Base-by-base conservation (phyloP, 306 rosid genomes). In the Cicer chorassanicum region DNA sequence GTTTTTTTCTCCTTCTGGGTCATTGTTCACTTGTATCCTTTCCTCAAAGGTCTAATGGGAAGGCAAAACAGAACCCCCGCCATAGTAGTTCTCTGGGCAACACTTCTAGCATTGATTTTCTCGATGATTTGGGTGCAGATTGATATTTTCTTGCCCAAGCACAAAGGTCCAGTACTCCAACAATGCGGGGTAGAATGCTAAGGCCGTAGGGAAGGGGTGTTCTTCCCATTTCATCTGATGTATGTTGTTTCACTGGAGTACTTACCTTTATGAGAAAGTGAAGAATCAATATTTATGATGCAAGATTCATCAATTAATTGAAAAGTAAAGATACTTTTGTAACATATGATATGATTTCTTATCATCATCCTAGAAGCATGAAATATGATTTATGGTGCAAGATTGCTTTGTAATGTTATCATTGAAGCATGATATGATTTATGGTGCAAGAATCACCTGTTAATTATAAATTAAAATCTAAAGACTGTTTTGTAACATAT, bases 11-110 rank as follows among this genome's bases (percentile, higher is more conserved):
- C 99, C 72, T 82, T 90, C 70, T 94, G 99, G 99, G 97, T 94
- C 70, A 87, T 94, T 75, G 82, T 92, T 67, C 96, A 94, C 83
- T 88, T 94, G 40, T 89, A 94, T 85, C 99, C 97, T 75, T 94
- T 92, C 87, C 99, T 94, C 80, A 92, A 90, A 85, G 99, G 95
- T 76, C 83, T 94, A 40, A 84, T 88, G 92, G 99, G 97, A 80
- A 88, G 85, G 86, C 95, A 87, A 86, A 94, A 94, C 84, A 90
- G 96, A 82, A 94, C 96, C 9, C 97, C 99, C 13, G 82, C 94
- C 74, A 89, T 94, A 65, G 95, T 90, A 24, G 92, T 91, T 18
- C 92, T 94, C 36, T 94, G 90, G 97, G 92, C 99, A 19, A 81
- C 88, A 68, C 88, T 92, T 72, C 68, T 90, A 18, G 95, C 97